Conservation (phyloP, 805 yeast species). For the Cyberlindnera suaveolens region DNA sequence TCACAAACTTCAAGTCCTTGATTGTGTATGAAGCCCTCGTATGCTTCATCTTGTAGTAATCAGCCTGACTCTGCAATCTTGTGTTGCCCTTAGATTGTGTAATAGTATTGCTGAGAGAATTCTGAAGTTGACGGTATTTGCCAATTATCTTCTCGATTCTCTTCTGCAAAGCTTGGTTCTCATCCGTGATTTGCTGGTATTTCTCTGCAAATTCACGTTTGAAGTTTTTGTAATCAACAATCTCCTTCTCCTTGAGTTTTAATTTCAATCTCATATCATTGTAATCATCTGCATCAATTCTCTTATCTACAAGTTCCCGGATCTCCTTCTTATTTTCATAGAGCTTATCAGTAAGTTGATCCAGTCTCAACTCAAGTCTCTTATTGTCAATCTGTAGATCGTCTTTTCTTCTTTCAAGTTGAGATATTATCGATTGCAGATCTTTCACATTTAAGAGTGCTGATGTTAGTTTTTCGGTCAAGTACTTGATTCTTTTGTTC, state of each 20-base stretch:
- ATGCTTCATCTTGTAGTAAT: slow-evolving; percentile 40
- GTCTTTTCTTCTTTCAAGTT: slow-evolving; percentile 28
- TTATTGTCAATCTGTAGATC: slow-evolving; percentile 26
- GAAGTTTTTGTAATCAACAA: slow-evolving; percentile 26
- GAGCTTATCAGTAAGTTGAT: slow-evolving; percentile 28
- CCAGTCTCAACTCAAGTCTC: slow-evolving; percentile 26
- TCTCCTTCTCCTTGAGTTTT: slow-evolving; percentile 14
- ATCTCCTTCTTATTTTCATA: slow-evolving; percentile 21
- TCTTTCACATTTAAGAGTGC: slow-evolving; percentile 24
- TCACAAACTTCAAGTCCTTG: slow-evolving; percentile 30
- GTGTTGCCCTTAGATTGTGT: slow-evolving; percentile 9
- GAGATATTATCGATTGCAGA: slow-evolving; percentile 23
- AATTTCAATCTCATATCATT: slow-evolving; percentile 13
- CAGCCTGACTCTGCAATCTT: slow-evolving; percentile 33
- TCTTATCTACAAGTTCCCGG: slow-evolving; percentile 9
- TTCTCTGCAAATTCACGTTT: slow-evolving; percentile 27
- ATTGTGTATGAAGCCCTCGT: slow-evolving; percentile 34
- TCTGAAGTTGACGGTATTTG: slow-evolving; percentile 21
- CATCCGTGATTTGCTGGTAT: slow-evolving; percentile 20
- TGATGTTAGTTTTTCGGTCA: slow-evolving; percentile 19
- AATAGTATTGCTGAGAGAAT: slow-evolving; percentile 16
- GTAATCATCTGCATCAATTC: slow-evolving; percentile 5
- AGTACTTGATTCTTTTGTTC: slow-evolving; percentile 18
- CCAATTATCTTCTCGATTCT: slow-evolving; percentile 28
- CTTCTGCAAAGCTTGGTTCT: slow-evolving; percentile 23